Percentiles rank a stretch among this genome's conserved stretches.
These are phyloP conservation scores for Agaricales sp. DNA, from an alignment of 1,284 basidiomycete genomes.

Conservation along the genomic window DNA sequence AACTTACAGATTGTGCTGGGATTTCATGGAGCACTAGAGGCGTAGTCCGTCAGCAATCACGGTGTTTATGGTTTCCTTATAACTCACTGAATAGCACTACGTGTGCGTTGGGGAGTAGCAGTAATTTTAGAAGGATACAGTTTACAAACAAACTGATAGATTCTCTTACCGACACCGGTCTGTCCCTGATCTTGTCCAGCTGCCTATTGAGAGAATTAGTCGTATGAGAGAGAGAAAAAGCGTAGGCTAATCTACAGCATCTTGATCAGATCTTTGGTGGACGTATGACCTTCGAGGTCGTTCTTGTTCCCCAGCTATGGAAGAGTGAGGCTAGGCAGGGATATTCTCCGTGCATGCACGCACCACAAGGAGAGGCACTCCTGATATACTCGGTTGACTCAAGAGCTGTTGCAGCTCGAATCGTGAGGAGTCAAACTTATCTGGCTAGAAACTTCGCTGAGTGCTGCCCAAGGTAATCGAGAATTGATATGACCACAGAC, in stretches of 20 bases:
- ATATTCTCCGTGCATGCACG: slow-evolving; percentile 14
- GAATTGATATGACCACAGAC: slow-evolving; percentile 49
- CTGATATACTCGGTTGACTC: slow-evolving; percentile 58
- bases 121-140: no score
- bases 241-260: slow-evolving; percentile 46
- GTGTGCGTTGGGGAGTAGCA: no score
- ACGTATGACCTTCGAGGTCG: slow-evolving; percentile 72
- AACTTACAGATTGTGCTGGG: slow-evolving; percentile 80
- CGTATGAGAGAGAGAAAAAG: slow-evolving; percentile 4
- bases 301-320: slow-evolving; percentile 91
- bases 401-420: slow-evolving; percentile 89
- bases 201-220: slow-evolving; percentile 40
- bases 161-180: slow-evolving; percentile 81
- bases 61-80: slow-evolving; percentile 11
- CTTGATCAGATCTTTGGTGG: slow-evolving; percentile 81
- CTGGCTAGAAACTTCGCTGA: slow-evolving; percentile 33
- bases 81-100: slow-evolving; percentile 72
- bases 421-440: slow-evolving; percentile 78
- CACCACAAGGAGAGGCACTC: slow-evolving; percentile 85
- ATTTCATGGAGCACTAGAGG: slow-evolving; percentile 83
- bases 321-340: not conserved
- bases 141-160: no score
- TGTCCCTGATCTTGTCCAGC: slow-evolving; percentile 73
- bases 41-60: slow-evolving; percentile 8
- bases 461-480: no score